A percentile compares a stretch with the other conserved stretches of the same genome.
Conservation (phyloP, 2,329 filamentous ascomycete genomes). For the Zarea fungicola region DNA sequence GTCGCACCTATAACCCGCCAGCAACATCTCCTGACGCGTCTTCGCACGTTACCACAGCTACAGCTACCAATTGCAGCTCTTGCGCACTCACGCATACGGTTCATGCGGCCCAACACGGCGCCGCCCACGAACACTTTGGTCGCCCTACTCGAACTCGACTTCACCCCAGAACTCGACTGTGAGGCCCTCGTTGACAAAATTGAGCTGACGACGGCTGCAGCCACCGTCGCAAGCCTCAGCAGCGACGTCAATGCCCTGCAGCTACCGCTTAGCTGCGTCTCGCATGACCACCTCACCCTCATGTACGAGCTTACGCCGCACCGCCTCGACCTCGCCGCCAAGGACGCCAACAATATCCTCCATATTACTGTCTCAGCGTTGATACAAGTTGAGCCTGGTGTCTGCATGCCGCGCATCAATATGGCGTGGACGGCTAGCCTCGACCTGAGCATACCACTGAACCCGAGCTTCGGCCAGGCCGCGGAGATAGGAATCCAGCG, state of each 20-base stretch:
- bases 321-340: constrained; percentile 40
- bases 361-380: constrained; percentile 57
- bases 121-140: constrained; percentile 58
- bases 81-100: constrained; percentile 67
- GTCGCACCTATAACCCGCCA: constrained; percentile 63
- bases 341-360: constrained; percentile 46
- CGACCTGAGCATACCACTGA: constrained; percentile 63
- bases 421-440: constrained; percentile 66
- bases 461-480: constrained; percentile 54
- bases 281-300: constrained; percentile 62
- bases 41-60: constrained; percentile 59
- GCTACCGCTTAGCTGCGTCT: constrained; percentile 58
- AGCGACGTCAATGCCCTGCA: constrained; percentile 32
- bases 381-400: constrained; percentile 48
- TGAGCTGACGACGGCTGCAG: constrained; percentile 51
- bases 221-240: constrained; percentile 54
- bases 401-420: constrained; percentile 55
- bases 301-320: constrained; percentile 30
- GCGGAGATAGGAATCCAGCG: constrained; percentile 52
- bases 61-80: constrained; percentile 62
- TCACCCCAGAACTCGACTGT: constrained; percentile 64
- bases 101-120: constrained; percentile 57
- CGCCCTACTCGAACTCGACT: constrained; percentile 68
- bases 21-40: constrained; percentile 56
- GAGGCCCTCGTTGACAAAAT: constrained; percentile 59